Evolutionary conservation across 176 grass and related monocot genomes (phyloP).

Genomic region (Poa annua): DNA sequence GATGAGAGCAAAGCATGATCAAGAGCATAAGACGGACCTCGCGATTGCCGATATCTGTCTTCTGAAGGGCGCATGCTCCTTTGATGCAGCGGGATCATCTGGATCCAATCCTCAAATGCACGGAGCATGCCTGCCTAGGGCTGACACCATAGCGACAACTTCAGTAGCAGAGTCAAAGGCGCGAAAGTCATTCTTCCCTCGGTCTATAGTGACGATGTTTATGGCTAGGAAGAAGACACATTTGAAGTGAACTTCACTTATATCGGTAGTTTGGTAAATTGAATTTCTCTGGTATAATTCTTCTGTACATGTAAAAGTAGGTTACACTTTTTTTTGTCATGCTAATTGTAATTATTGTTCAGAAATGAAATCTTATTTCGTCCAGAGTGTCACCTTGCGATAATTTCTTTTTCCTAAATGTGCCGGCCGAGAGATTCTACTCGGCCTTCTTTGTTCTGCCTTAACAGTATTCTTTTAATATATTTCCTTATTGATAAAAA

Average conservation of each 20-base stretch:
- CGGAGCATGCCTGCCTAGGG: constrained; percentile 31
- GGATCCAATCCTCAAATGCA: constrained; percentile 1
- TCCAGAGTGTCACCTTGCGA: not conserved
- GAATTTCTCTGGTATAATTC: constrained; percentile 11
- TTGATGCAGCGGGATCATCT: constrained; percentile 35
- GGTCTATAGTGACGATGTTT: constrained; percentile 57
- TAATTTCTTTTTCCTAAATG: not conserved
- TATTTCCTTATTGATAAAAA: too few relatives aligned
- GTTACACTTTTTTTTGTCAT: not conserved
- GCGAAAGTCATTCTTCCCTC: constrained; percentile 58
- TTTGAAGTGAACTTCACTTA: constrained; percentile 33
- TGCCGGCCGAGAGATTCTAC: too few relatives aligned
- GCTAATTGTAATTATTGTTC: constrained; percentile 9
- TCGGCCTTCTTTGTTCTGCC: too few relatives aligned
- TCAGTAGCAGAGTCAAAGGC: constrained; percentile 28
- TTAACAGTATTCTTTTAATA: too few relatives aligned
- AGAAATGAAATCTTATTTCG: constrained; percentile 14
- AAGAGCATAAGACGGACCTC: not conserved
- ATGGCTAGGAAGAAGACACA: constrained; percentile 69
- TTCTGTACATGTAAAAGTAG: constrained; percentile 52
- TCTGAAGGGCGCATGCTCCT: constrained; percentile 28
- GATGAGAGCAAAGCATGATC: constrained; percentile 57
- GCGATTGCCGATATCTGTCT: constrained; percentile 29
- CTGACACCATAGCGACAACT: constrained; percentile 39
- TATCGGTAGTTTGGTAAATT: not conserved